Conservation (phyloP, 352 stramenopile species). For the Globisporangium emineosum region DNA sequence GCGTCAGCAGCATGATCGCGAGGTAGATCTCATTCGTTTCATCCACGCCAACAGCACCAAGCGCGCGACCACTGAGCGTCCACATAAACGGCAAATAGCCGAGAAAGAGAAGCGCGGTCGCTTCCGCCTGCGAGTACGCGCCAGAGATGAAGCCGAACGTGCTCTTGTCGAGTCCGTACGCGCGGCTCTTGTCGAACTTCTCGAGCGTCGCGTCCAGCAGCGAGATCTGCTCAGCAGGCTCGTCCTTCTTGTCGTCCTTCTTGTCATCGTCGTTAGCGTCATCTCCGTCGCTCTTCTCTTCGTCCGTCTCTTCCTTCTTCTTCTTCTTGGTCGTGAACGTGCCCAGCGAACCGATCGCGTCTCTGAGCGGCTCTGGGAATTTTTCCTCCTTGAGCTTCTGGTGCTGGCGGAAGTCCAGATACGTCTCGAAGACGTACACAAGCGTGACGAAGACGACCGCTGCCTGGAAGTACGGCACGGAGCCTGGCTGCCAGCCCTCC, state of each 20-base stretch:
- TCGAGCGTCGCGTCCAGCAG: conserved; percentile 82
- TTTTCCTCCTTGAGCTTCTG: conserved; percentile 79
- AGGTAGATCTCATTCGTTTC: conserved; percentile 79
- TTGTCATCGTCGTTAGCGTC: background rate
- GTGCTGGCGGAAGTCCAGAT: conserved; percentile 92
- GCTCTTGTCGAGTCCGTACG: conserved; percentile 96
- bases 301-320: conserved; percentile 34
- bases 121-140: conserved; percentile 84
- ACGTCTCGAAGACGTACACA: conserved; percentile 92
- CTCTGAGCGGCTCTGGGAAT: conserved; percentile 52
- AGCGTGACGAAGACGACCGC: conserved; percentile 86
- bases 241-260: background rate
- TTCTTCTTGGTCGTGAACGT: conserved; percentile 26
- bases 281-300: conserved; percentile 19
- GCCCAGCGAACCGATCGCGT: conserved; percentile 49
- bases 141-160: conserved; percentile 91
- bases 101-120: conserved; percentile 83
- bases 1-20: conserved; percentile 67
- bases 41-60: conserved; percentile 54
- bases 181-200: conserved; percentile 92
- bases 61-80: conserved; percentile 73
- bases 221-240: conserved; percentile 26
- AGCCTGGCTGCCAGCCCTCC: conserved; percentile 41
- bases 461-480: conserved; percentile 67
- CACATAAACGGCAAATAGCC: conserved; percentile 94